Conservation (phyloP, 345 rosid genomes). For the Moricandia arvensis region DNA sequence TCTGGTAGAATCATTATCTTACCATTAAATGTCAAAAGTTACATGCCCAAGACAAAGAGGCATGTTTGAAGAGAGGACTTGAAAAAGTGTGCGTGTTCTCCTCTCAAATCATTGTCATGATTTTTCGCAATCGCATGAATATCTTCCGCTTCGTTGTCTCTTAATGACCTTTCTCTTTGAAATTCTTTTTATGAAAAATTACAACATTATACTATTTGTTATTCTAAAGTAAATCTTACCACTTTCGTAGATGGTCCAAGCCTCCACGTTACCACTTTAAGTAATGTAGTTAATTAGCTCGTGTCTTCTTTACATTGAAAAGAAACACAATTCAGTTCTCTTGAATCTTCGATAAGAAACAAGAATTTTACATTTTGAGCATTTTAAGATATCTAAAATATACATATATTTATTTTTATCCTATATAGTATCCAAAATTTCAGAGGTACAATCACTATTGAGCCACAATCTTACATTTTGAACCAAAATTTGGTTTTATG, state of each 20-base stretch:
- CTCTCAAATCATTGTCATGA: slow-evolving; percentile 18
- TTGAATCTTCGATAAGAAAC: not conserved
- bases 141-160: slow-evolving; percentile 20
- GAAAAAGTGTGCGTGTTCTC: not conserved
- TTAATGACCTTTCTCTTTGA: not conserved
- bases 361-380: not conserved
- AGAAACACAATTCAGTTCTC: not conserved
- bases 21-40: slow-evolving; percentile 23
- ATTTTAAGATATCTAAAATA: not conserved
- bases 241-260: slow-evolving; percentile 24
- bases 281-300: not conserved
- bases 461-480: not conserved
- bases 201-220: not conserved
- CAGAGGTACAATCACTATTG: not conserved
- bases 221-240: not conserved
- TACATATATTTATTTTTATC: not conserved
- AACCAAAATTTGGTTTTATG: no score
- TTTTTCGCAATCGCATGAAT: not conserved
- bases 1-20: slow-evolving; percentile 11
- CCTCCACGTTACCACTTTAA: not conserved
- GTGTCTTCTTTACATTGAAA: not conserved
- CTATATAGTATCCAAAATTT: not conserved
- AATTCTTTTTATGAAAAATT: not conserved
- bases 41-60: slow-evolving; percentile 3
- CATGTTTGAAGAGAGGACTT: not conserved